Conservation (phyloP, 1,139 yeast species). For the Blastobotrys buckinghamii region DNA sequence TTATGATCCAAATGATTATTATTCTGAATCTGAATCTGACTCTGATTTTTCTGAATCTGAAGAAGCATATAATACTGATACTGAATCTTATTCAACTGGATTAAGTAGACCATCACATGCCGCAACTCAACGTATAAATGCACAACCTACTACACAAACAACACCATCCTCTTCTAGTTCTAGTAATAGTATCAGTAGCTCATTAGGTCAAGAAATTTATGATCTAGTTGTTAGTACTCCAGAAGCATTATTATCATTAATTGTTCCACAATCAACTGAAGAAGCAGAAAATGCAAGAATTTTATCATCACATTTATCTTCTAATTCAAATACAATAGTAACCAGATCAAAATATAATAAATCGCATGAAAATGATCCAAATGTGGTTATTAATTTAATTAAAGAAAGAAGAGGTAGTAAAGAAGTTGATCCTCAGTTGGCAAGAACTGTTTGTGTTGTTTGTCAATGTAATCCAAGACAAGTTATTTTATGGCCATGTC, state of each 20-base stretch:
- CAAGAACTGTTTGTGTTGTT: constrained; percentile 54
- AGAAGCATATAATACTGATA: neutral
- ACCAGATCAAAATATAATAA: constrained; percentile 22
- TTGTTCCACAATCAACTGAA: constrained; percentile 22
- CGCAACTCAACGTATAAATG: neutral
- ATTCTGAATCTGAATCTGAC: constrained; percentile 15
- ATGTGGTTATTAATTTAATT: constrained; percentile 15
- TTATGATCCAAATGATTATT: constrained; percentile 19
- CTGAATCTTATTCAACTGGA: neutral
- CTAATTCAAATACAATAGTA: constrained; percentile 13
- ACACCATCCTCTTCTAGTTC: neutral
- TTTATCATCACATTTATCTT: constrained; percentile 19
- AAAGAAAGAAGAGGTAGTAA: constrained; percentile 12
- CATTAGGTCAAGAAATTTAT: constrained; percentile 17
- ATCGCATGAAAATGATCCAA: constrained; percentile 13
- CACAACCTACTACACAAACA: neutral
- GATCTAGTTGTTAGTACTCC: constrained; percentile 23
- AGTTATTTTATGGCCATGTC: constrained; percentile 88
- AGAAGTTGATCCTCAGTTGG: constrained; percentile 5
- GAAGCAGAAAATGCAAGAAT: constrained; percentile 23
- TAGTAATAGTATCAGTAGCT: neutral
- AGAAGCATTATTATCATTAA: constrained; percentile 19
- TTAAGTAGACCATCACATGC: neutral
- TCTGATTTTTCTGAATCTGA: constrained; percentile 7
- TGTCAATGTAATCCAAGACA: constrained; percentile 74